phyloP scores from a whole-genome alignment of 2,329 filamentous ascomycete genomes.

The Cryphonectria parasitica region DNA sequence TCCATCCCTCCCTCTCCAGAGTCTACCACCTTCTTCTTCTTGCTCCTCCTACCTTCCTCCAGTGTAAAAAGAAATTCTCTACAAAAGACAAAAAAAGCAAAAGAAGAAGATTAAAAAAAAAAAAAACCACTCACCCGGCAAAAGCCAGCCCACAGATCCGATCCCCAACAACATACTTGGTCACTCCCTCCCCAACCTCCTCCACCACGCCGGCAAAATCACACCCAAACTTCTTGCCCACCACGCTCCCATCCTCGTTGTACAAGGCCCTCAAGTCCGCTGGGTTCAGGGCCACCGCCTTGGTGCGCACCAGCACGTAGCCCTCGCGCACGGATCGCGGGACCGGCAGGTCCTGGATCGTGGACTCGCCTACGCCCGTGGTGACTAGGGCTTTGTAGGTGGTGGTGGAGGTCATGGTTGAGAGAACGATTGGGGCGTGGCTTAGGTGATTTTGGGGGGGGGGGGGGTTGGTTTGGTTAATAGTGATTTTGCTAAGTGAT shows the following conservation, averaged over 20 bases:
- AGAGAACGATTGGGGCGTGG: background rate
- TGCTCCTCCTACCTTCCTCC: background rate
- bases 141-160: conserved; percentile 39
- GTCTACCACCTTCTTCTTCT: no score
- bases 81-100: background rate
- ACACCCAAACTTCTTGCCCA: conserved; percentile 32
- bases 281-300: conserved; percentile 24
- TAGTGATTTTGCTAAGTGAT: no score
- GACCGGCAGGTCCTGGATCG: conserved; percentile 17
- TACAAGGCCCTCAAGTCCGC: conserved; percentile 23
- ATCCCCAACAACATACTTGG: conserved; percentile 52
- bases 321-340: conserved; percentile 18
- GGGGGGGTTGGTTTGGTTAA: background rate
- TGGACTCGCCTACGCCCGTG: conserved; percentile 2
- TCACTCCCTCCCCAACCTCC: conserved; percentile 48
- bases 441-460: background rate
- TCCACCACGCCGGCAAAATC: conserved; percentile 54
- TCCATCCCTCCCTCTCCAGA: background rate
- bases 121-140: conserved; percentile 16
- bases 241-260: background rate
- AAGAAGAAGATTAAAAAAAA: no score
- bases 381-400: conserved; percentile 20
- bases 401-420: background rate
- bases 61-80: no score
- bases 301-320: conserved; percentile 23